phyloP scores from a whole-genome alignment of 805 yeast species.

The Ogataea nitratoaversa region DNA sequence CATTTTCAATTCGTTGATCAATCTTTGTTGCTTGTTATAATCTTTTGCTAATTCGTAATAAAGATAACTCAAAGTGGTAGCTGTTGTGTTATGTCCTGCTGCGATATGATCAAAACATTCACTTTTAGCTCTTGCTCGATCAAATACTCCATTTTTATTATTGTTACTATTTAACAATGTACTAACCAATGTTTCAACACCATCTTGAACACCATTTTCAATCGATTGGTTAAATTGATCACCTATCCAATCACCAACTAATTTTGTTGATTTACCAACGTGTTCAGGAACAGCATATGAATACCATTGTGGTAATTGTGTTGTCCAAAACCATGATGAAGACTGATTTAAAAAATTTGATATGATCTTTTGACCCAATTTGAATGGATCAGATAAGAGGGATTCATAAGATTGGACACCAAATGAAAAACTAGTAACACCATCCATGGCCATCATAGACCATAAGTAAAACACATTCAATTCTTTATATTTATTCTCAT shows the following conservation, averaged over 20 bases:
- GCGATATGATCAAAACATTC: constrained; percentile 62
- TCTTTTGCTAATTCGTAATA: constrained; percentile 56
- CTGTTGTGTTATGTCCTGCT: constrained; percentile 78
- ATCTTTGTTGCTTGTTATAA: constrained; percentile 39
- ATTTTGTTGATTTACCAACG: constrained; percentile 34
- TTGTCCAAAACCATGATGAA: constrained; percentile 63
- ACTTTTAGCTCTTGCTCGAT: constrained; percentile 33
- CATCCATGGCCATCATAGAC: constrained; percentile 71
- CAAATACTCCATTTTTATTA: constrained; percentile 14
- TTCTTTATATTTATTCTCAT: constrained; percentile 20
- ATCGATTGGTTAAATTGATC: constrained; percentile 23
- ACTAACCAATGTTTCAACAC: constrained; percentile 21
- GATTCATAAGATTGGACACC: constrained; percentile 47
- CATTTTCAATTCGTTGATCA: constrained; percentile 41
- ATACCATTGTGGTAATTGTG: constrained; percentile 54
- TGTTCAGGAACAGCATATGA: constrained; percentile 40
- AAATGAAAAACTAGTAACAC: constrained; percentile 55
- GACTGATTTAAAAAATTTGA: constrained; percentile 46
- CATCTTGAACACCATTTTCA: constrained; percentile 15
- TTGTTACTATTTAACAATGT: constrained; percentile 15
- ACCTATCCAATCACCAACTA: constrained; percentile 43
- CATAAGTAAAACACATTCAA: constrained; percentile 60
- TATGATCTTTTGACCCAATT: constrained; percentile 39
- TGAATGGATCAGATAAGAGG: constrained; percentile 35
- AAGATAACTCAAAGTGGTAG: constrained; percentile 56